Evolutionary conservation across 352 stramenopile species (phyloP), one percentile per base, ranked within the genome.

Genomic region (Phytophthora colocasiae): DNA sequence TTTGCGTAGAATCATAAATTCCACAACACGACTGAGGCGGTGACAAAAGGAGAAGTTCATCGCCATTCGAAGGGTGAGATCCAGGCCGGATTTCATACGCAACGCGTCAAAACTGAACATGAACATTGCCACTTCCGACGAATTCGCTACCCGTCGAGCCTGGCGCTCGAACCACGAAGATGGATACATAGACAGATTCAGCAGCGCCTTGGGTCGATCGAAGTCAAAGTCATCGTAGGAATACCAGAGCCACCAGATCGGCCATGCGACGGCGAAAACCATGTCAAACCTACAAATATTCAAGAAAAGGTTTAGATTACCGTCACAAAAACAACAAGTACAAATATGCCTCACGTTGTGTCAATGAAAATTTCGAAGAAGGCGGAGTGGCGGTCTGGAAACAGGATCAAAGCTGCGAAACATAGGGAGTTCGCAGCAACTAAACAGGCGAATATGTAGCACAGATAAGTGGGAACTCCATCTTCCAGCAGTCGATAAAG

Each of bases 41-140:
- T 66, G 48, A 19, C 32, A 52, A 24, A 71, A 71, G 0, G 50
- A 63, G 3, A 71, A 41, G 32, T 64, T 70, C 61, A 75, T 75
- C 12, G 8, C 57, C 19, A 63, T 43, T 49, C 47, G 50, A 15
- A 71, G 49, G 19, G 39, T 60, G 6, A 70, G n/a, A 29, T 70
- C 54, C 0, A 39, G 26, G 6, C 34, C 40, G 4, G 63, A 71
- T 17, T 58, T 58, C 29, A 60, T 62, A 1, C 60, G 67, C 4
- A 75, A 52, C 9, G 56, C 51, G 22, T 75, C 67, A 22, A 71
- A 75, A 22, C 61, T 70, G 29, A 63, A 45, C 11, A 54, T 40
- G 40, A 75, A 75, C 8, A 39, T 40, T 11, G 67, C 57, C 31
- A 53, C 36, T 26, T 75, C 48, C 2, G 45, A 56, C 2, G 55